A percentile compares a stretch with the other conserved stretches of the same genome.
Evolutionary conservation across 164 flowering plant species (phyloP).

Genomic region (Sedum album): DNA sequence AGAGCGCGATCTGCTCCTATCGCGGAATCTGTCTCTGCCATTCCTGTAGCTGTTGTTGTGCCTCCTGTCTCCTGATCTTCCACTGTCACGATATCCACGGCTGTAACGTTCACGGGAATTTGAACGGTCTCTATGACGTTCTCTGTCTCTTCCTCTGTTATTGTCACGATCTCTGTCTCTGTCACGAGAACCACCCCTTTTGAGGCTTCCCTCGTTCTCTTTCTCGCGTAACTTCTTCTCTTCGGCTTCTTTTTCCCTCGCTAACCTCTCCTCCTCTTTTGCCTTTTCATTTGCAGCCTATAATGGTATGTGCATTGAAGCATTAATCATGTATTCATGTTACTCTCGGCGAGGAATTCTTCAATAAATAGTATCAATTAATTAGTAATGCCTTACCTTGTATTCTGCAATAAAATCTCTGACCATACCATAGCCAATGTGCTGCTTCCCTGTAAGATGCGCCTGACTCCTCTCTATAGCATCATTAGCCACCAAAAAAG

Average conservation of each 20-base stretch:
- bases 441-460: constrained; percentile 95
- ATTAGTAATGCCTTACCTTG: constrained; percentile 43
- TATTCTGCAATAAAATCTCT: constrained; percentile 75
- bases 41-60: constrained; percentile 33
- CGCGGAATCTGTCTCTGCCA: constrained; percentile 52
- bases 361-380: neutral
- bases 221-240: constrained; percentile 73
- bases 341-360: neutral
- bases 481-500: constrained; percentile 95
- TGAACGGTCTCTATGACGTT: constrained; percentile 33
- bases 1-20: neutral
- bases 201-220: constrained; percentile 47
- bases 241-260: constrained; percentile 87
- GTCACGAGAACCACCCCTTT: constrained; percentile 62
- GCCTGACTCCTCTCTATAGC: constrained; percentile 95
- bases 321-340: neutral
- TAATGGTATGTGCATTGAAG: constrained; percentile 3
- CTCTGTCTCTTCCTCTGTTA: constrained; percentile 44
- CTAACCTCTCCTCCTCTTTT: constrained; percentile 77
- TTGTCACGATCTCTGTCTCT: constrained; percentile 60
- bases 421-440: constrained; percentile 95
- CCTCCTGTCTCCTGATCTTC: constrained; percentile 49
- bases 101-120: constrained; percentile 55
- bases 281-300: constrained; percentile 88
- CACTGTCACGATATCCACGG: constrained; percentile 56